phyloP scores from a whole-genome alignment of 1,284 basidiomycete genomes.

The Puccinia sorghi region DNA sequence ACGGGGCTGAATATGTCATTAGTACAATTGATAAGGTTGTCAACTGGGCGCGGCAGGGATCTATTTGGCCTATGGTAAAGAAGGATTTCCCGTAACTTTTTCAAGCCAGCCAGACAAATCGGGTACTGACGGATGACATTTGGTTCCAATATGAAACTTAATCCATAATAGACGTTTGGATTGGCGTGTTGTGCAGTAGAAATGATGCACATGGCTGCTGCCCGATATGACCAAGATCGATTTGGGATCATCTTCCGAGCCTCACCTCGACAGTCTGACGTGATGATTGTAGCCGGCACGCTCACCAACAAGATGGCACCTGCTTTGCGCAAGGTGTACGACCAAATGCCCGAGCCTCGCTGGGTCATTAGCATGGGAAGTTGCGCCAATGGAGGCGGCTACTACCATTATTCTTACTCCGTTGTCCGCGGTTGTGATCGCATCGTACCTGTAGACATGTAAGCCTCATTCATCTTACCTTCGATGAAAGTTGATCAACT shows the following conservation, averaged over 20 bases:
- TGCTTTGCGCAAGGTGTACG: conserved; percentile 77
- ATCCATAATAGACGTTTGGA: conserved; percentile 62
- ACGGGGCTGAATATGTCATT: conserved; percentile 80
- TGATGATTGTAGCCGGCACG: conserved; percentile 99
- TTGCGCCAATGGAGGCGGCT: conserved; percentile 97
- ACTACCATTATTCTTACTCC: conserved; percentile 92
- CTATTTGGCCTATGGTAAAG: conserved; percentile 99
- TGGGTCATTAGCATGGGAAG: conserved; percentile 99
- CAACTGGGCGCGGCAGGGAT: conserved; percentile 96
- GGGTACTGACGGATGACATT: too few relatives aligned
- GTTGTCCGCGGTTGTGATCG: conserved; percentile 99
- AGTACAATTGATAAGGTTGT: conserved; percentile 94
- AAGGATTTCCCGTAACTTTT: not conserved
- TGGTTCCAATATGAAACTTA: too few relatives aligned
- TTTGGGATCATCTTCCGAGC: conserved; percentile 98
- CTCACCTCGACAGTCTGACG: conserved; percentile 92
- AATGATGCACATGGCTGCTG: conserved; percentile 99
- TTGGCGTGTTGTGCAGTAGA: conserved; percentile 98
- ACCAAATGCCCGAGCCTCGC: conserved; percentile 78
- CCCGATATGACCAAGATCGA: conserved; percentile 97
- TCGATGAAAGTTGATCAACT: not conserved
- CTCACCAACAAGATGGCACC: conserved; percentile 99
- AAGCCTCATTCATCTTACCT: not conserved
- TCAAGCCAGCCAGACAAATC: not conserved
- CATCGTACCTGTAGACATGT: conserved; percentile 94